Evolutionary conservation across 2,329 filamentous ascomycete species (phyloP).

Genomic region (Cladobotryum mycophilum): DNA sequence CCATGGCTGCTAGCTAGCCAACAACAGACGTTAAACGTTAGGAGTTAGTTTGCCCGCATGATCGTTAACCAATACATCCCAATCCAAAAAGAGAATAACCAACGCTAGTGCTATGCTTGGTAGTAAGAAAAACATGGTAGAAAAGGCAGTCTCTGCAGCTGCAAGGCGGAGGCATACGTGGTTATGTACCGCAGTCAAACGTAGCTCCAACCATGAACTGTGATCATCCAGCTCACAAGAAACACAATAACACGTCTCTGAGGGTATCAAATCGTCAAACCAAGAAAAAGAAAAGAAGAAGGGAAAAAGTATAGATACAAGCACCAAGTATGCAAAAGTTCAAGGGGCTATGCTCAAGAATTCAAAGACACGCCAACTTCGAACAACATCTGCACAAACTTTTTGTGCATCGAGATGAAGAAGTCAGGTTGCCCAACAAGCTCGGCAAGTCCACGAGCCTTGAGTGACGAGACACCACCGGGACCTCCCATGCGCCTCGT

Average conservation of each 20-base stretch:
- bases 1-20: no score
- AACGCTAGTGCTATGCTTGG: slow-evolving; percentile 19
- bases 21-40: background rate
- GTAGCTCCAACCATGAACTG: background rate
- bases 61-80: slow-evolving; percentile 18
- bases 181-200: background rate
- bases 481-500: slow-evolving; percentile 52
- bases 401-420: slow-evolving; percentile 59
- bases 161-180: background rate
- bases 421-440: slow-evolving; percentile 61
- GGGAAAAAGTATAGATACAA: background rate
- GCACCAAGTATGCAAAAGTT: background rate
- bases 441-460: slow-evolving; percentile 57
- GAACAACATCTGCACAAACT: slow-evolving; percentile 57
- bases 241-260: background rate
- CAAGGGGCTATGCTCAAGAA: slow-evolving; percentile 27
- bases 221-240: background rate
- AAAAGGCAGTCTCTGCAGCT: background rate
- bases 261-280: background rate
- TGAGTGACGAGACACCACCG: slow-evolving; percentile 49
- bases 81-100: slow-evolving; percentile 1
- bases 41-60: slow-evolving; percentile 9
- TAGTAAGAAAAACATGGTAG: slow-evolving; percentile 3
- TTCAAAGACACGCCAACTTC: slow-evolving; percentile 51
- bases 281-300: no score